Evolutionary conservation across 1,284 basidiomycete species (phyloP).

Genomic region (Mycosarcoma mackinlayi): DNA sequence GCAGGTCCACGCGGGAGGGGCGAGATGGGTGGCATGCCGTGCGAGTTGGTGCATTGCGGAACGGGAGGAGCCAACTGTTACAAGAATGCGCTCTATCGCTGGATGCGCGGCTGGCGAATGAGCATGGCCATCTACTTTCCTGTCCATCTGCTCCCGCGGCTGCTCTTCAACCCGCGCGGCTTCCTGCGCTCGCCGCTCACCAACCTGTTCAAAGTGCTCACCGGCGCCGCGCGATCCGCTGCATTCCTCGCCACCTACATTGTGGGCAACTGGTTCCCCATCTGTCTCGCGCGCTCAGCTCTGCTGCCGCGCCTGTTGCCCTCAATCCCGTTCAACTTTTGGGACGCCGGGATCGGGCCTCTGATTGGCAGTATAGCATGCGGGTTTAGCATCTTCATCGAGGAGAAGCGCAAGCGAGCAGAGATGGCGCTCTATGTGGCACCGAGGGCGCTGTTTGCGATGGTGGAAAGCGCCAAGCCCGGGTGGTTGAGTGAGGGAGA

Average conservation of each 20-base stretch:
- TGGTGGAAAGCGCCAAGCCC: constrained; percentile 51
- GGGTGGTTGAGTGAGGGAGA: constrained; percentile 56
- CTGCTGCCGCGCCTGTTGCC: constrained; percentile 55
- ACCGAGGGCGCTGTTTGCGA: constrained; percentile 67
- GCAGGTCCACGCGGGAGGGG: constrained; percentile 52
- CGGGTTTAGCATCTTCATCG: constrained; percentile 66
- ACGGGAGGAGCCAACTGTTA: constrained; percentile 65
- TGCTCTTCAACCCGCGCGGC: constrained; percentile 64
- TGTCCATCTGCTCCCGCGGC: constrained; percentile 68
- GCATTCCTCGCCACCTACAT: constrained; percentile 69
- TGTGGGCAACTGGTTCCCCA: constrained; percentile 67
- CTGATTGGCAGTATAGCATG: constrained; percentile 47
- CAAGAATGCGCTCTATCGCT: constrained; percentile 65
- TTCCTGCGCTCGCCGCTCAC: constrained; percentile 49
- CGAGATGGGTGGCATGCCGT: constrained; percentile 66
- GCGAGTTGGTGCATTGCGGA: constrained; percentile 68
- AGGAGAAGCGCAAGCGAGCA: constrained; percentile 68
- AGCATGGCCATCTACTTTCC: constrained; percentile 69
- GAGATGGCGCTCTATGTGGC: constrained; percentile 70
- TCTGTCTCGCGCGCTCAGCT: constrained; percentile 50
- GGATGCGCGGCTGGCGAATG: constrained; percentile 65
- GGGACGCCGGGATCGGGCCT: constrained; percentile 58
- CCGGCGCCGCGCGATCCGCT: constrained; percentile 65
- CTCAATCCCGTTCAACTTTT: constrained; percentile 36
- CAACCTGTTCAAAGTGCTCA: constrained; percentile 56